phyloP scores from a whole-genome alignment of 306 rosid genomes.

The Dalbergia cultrata region DNA sequence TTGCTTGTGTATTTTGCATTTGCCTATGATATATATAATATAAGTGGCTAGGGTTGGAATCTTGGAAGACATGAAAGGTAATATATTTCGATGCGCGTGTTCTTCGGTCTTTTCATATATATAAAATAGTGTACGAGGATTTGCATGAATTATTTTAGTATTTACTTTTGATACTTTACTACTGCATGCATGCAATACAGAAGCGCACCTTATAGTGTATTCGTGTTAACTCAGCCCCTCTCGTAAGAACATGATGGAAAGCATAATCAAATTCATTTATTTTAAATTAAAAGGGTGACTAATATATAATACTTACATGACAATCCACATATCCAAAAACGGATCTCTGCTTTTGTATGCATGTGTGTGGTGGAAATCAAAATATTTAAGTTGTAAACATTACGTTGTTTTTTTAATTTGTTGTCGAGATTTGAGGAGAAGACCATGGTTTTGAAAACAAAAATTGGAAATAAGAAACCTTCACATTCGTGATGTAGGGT shows the following conservation, averaged over 20 bases:
- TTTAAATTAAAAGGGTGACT: too few species aligned
- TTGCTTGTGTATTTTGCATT: background rate
- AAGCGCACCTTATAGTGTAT: background rate
- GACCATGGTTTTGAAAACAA: too few species aligned
- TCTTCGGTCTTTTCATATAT: background rate
- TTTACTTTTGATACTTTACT: background rate
- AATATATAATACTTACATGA: too few species aligned
- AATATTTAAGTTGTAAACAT: too few species aligned
- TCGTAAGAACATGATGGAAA: too few species aligned
- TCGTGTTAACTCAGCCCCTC: too few species aligned
- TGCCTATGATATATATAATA: background rate
- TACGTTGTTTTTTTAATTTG: too few species aligned
- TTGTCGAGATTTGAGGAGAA: too few species aligned
- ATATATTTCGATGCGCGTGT: background rate
- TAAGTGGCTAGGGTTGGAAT: background rate
- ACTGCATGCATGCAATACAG: constrained; percentile 26
- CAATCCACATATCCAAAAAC: too few species aligned
- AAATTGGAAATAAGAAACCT: background rate
- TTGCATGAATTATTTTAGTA: constrained; percentile 6
- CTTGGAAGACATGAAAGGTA: background rate
- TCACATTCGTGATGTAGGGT: too few species aligned
- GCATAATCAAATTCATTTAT: background rate
- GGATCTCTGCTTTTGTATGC: too few species aligned
- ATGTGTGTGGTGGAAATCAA: too few species aligned
- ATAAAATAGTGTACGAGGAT: background rate